Conservation (phyloP, 2,329 filamentous ascomycete genomes). For the Passalora sequoiae region DNA sequence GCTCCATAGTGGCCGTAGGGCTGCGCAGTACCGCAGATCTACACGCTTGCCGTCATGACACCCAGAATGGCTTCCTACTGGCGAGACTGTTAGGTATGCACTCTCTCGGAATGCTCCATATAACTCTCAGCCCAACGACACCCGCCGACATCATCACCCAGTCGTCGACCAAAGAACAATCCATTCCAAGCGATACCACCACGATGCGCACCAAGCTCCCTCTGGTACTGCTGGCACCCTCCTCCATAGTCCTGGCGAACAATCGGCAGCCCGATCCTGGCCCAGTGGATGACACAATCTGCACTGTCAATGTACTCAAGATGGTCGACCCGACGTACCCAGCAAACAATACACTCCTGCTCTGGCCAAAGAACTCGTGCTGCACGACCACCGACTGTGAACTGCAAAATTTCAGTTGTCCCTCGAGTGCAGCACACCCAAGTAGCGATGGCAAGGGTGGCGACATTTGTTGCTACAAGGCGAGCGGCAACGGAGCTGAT, state of each 20-base stretch:
- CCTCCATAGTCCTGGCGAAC: constrained; percentile 7
- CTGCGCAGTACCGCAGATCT: no score
- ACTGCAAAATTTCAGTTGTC: constrained; percentile 15
- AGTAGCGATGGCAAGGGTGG: constrained; percentile 7
- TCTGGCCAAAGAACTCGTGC: constrained; percentile 16
- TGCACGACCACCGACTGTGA: constrained; percentile 16
- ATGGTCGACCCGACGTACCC: constrained; percentile 8
- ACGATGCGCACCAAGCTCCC: background rate
- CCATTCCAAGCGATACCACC: no score
- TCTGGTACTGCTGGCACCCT: constrained; percentile 46
- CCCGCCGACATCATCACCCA: no score
- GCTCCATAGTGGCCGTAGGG: no score
- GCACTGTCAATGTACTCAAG: constrained; percentile 13
- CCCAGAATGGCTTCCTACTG: no score
- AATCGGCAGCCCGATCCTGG: constrained; percentile 16
- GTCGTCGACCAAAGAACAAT: no score
- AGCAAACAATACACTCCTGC: constrained; percentile 14
- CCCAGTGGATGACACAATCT: constrained; percentile 27
- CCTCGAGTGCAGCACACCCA: constrained; percentile 8
- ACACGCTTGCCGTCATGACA: constrained; percentile 1
- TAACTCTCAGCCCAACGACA: no score
- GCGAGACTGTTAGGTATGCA: no score
- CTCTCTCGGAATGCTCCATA: no score
- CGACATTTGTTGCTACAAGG: constrained; percentile 17
- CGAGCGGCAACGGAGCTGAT: constrained; percentile 10